phyloP scores from a whole-genome alignment of 176 grass and related monocot genomes.

The Tillandsia leiboldiana region DNA sequence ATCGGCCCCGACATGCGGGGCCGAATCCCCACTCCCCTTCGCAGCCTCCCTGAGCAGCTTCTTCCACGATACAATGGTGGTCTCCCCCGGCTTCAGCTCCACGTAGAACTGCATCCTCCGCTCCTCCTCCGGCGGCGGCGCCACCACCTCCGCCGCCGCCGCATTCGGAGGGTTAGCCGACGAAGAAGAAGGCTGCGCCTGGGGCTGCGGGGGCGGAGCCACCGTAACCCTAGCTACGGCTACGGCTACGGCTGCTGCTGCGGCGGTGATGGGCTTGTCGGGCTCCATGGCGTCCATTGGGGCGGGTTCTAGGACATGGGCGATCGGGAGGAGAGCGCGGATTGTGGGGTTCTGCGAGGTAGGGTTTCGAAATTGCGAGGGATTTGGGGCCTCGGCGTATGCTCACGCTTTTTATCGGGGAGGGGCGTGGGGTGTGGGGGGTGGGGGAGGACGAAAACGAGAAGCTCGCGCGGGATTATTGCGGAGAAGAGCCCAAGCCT shows the following conservation, averaged over 20 bases:
- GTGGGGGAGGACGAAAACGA: no score
- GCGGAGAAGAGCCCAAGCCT: no score
- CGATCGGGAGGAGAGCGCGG: slow-evolving; percentile 29
- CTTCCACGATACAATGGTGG: slow-evolving; percentile 98
- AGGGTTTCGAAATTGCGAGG: not conserved
- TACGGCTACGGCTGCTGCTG: no score
- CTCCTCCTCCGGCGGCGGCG: slow-evolving; percentile 7
- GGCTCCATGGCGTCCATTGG: slow-evolving; percentile 25
- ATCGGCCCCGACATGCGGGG: slow-evolving; percentile 6
- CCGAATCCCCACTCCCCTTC: slow-evolving; percentile 8
- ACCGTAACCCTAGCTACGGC: slow-evolving; percentile 30
- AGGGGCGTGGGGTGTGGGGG: no score
- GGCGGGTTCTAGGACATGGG: slow-evolving; percentile 1
- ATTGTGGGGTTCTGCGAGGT: slow-evolving; percentile 16
- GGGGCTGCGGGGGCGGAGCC: not conserved
- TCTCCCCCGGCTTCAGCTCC: slow-evolving; percentile 71
- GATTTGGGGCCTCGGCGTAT: not conserved
- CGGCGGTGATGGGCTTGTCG: no score
- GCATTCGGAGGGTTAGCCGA: slow-evolving; percentile 23
- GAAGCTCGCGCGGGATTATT: no score
- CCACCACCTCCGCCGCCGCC: not conserved
- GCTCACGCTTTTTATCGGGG: no score
- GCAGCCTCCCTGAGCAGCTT: slow-evolving; percentile 63
- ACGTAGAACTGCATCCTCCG: slow-evolving; percentile 61
- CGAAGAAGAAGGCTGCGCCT: slow-evolving; percentile 13